Base-by-base conservation (phyloP, 2,329 filamentous ascomycete species). In the Plenodomus lindquistii region DNA sequence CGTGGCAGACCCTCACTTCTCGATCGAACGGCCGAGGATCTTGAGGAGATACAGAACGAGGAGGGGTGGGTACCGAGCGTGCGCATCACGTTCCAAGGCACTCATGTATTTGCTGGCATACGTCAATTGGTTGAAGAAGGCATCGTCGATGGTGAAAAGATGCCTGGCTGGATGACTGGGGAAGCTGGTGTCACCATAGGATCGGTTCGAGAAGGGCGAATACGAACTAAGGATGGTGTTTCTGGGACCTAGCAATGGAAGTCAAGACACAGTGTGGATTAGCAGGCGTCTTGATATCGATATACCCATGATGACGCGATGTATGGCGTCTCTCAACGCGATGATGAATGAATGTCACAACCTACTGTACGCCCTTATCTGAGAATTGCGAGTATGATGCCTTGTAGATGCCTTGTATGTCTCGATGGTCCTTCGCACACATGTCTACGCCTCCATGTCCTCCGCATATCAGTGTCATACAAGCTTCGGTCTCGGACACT, bases 131-230 rank as follows among this genome's bases (percentile, higher is more conserved):
- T 93, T 0, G 90, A 95, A 69, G 75, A 83, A 15, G 90, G 89
- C 0, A 79, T 89, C 42, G 77, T 96, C 20, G 85, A 95, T 65
- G 87, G 89, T 1, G 81, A 85, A 62, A 82, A 78, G 45, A 92
- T 95, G 87, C 91, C 91, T 0, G 88, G 88, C 0, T 96, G 91
- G 90, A 87, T 96, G 86, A 94, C 90, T 1, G 91, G 91, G 2
- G 91, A 96, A 63, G 88, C 91, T 37, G 88, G 86, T 0, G 85
- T 94, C 4, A 94, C 88, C 44, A 79, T 85, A 31, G 88, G 89
- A 0, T 80, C 84, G 21, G 84, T 95, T 3, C 81, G 79, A 55
- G 72, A 83, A 49, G 89, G 90, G 2, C 79, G 85, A 53, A 84
- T 91, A 42, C 53, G 58, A 40, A 62, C 57, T 9, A 71, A 62